Evolutionary conservation across 2,329 filamentous ascomycete species (phyloP), one percentile per base, ranked within the genome.

Genomic region (Dactylella cylindrospora): DNA sequence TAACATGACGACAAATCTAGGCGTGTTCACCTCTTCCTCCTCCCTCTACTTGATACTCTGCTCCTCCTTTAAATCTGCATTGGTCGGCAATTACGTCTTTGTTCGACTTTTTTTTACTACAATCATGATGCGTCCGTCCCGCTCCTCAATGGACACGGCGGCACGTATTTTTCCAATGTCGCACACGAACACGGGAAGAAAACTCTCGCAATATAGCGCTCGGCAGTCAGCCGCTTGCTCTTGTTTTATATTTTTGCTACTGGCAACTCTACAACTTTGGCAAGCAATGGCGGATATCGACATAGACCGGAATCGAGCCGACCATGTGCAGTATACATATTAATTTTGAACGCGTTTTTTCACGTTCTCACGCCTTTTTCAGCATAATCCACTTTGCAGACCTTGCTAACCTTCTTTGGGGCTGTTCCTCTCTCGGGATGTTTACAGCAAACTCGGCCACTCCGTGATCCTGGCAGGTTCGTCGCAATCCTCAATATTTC

Each of bases 11-110:
- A 41, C 10, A 7, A 15, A 46, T 40, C 43, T 40, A 64, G 59
- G 59, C 59, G 59, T 64, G 59, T 64, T 51, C 50, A 55, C 59
- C 59, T 64, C 45, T 23, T 60, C 36, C 35, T 55, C 33, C 44
- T 62, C 47, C 47, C 26, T 49, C 49, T 43, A 49, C 57, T 54
- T 62, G 57, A 62, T 49, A 54, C 19, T 47, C 33, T 31, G 31
- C 26, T 62, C 25, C 19, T 50, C 44, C 57, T 29, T 54, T 49
- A 39, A 62, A 50, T 44, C 43, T 53, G 57, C 45, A 62, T 50
- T 54, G 57, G 55, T 50, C 43, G 57, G 49, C 57, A 62, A 53
- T 54, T 25, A 44, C 46, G 33, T 38, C 31, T 62, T 17, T 39
- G 49, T 62, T 41, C 54, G 17, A 47, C 50, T n/a, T n/a, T n/a